These are phyloP conservation scores for Takashimella tepidaria DNA, from an alignment of 1,284 basidiomycete species.

Conservation along the genomic window DNA sequence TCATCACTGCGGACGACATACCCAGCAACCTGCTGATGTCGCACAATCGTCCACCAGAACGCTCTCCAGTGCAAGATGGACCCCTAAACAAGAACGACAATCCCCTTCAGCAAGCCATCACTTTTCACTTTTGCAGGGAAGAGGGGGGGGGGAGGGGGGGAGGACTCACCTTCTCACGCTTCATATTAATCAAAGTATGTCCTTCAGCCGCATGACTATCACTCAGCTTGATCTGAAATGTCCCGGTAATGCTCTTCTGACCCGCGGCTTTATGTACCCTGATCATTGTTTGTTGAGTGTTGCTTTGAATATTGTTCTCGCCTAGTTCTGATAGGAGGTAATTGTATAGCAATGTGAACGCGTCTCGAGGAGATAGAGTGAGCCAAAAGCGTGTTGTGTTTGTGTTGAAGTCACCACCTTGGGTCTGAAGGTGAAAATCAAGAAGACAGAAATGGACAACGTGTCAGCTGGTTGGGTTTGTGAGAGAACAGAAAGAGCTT, in stretches of 20 bases:
- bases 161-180: constrained; percentile 32
- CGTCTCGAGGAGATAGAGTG: constrained; percentile 20
- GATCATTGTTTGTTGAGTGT: constrained; percentile 12
- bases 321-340: constrained; percentile 22
- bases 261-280: constrained; percentile 36
- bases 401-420: constrained; percentile 38
- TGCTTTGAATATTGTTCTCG: constrained; percentile 21
- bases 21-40: constrained; percentile 30
- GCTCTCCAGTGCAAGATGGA: constrained; percentile 44
- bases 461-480: neutral
- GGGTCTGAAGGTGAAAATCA: constrained; percentile 26
- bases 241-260: constrained; percentile 31
- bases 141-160: too few species aligned
- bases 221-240: constrained; percentile 24
- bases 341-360: constrained; percentile 24
- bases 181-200: constrained; percentile 37
- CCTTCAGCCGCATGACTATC: constrained; percentile 32
- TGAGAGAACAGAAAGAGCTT: neutral
- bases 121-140: too few species aligned
- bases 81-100: too few species aligned
- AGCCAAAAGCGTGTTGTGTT: constrained; percentile 45
- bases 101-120: neutral
- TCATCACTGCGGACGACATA: constrained; percentile 37
- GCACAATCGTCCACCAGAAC: constrained; percentile 43
- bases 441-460: neutral